Evolutionary conservation across 2,329 filamentous ascomycete species (phyloP).

Genomic region (Colletotrichum incanum): DNA sequence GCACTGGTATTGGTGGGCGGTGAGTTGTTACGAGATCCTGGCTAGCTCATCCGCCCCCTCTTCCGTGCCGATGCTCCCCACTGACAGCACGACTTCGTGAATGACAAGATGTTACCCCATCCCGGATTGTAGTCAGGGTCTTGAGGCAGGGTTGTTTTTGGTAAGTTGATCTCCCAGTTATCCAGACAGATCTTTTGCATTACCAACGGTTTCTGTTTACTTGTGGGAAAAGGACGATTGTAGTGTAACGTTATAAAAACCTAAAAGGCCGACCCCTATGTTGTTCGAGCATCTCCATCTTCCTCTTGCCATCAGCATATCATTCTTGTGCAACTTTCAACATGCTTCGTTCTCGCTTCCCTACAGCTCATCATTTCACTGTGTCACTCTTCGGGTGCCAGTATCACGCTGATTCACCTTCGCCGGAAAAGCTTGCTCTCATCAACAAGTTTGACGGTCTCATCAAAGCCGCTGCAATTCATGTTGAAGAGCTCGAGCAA

Average conservation of each 20-base stretch:
- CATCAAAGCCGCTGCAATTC: constrained; percentile 34
- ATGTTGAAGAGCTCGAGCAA: constrained; percentile 40
- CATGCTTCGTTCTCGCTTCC: constrained; percentile 40
- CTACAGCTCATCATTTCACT: constrained; percentile 39
- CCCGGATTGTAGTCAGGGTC: not conserved
- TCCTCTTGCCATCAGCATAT: constrained; percentile 10
- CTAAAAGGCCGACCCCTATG: not conserved
- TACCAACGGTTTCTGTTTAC: not conserved
- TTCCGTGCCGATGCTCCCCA: not conserved
- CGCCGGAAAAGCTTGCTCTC: constrained; percentile 29
- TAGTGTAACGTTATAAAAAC: constrained; percentile 4
- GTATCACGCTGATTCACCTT: constrained; percentile 37
- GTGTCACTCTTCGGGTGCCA: constrained; percentile 39
- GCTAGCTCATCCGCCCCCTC: constrained; percentile 7
- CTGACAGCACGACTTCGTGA: not conserved
- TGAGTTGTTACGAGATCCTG: constrained; percentile 10
- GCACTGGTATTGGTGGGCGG: constrained; percentile 1
- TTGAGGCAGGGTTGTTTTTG: not conserved
- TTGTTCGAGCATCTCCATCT: not conserved
- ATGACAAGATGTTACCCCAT: not conserved
- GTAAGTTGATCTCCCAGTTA: not conserved
- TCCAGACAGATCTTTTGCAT: constrained; percentile 8
- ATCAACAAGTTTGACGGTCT: constrained; percentile 33
- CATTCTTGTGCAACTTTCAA: constrained; percentile 3
- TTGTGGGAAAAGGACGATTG: not conserved